Conservation (phyloP, 371 early-diverging fungal genomes). For the Circinella umbellata region DNA sequence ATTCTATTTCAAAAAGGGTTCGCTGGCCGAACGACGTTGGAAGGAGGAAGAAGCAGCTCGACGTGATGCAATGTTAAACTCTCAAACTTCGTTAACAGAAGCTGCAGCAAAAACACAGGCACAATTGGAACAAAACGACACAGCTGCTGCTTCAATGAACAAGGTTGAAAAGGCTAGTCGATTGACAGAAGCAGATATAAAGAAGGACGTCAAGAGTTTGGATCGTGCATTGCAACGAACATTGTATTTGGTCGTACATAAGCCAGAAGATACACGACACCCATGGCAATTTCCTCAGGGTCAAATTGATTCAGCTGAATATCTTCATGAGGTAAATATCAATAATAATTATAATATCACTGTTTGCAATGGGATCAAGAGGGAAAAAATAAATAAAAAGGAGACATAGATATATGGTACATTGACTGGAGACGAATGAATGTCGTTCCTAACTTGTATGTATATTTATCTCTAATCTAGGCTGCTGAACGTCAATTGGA, state of each 20-base stretch:
- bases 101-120: constrained; percentile 34
- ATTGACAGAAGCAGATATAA: constrained; percentile 70
- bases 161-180: constrained; percentile 56
- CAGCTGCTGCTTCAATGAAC: constrained; percentile 34
- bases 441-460: not conserved
- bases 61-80: constrained; percentile 40
- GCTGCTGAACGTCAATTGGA: constrained; percentile 77
- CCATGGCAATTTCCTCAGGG: constrained; percentile 85
- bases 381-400: no score
- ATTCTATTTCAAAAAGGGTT: constrained; percentile 92
- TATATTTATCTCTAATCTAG: constrained; percentile 21
- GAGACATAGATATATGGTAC: no score
- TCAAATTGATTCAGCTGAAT: constrained; percentile 64
- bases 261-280: constrained; percentile 46
- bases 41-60: constrained; percentile 61
- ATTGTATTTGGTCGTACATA: constrained; percentile 78
- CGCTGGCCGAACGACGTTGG: constrained; percentile 78
- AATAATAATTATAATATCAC: no score
- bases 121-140: constrained; percentile 51
- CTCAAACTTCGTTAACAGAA: constrained; percentile 34
- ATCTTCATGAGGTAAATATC: constrained; percentile 67
- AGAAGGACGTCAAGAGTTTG: constrained; percentile 69
- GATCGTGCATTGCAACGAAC: constrained; percentile 74
- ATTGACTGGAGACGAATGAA: no score
- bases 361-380: no score